Conservation (phyloP, 2,329 filamentous ascomycete genomes). For the Fusarium sulawesiense region DNA sequence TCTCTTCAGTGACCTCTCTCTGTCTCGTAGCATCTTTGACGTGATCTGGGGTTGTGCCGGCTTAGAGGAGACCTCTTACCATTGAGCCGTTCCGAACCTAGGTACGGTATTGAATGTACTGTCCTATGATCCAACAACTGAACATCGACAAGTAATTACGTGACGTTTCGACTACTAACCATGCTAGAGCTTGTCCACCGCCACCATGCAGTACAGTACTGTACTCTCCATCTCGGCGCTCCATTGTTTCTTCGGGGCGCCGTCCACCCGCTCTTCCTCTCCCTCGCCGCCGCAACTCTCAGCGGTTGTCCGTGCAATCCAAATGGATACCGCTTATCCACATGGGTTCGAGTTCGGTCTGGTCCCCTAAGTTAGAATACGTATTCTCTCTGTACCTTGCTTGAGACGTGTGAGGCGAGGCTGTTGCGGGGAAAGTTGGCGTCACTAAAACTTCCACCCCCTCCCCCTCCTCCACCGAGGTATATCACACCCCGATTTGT, state of each 20-base stretch:
- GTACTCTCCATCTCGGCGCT: conserved; percentile 29
- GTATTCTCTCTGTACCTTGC: conserved; percentile 15
- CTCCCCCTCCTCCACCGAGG: conserved; percentile 30
- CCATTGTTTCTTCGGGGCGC: conserved; percentile 19
- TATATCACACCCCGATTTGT: conserved; percentile 16
- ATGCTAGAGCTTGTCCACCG: conserved; percentile 19
- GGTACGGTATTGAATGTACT: background rate
- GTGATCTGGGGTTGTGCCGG: conserved; percentile 21
- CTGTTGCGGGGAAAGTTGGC: conserved; percentile 46
- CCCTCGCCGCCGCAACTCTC: conserved; percentile 4
- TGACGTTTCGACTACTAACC: conserved; percentile 38
- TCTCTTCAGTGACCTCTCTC: background rate
- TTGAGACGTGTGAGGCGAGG: conserved; percentile 39
- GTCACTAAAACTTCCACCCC: conserved; percentile 32
- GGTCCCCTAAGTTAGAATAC: conserved; percentile 4
- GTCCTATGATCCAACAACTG: background rate
- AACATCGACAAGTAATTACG: conserved; percentile 27
- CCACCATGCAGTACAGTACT: conserved; percentile 20
- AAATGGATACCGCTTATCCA: background rate
- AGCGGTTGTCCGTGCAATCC: conserved; percentile 22
- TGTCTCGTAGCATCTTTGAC: background rate
- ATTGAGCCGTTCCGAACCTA: conserved; percentile 25
- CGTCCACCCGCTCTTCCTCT: conserved; percentile 8
- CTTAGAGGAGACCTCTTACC: conserved; percentile 24
- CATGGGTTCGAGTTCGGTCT: conserved; percentile 2